Conservation (phyloP, 2,329 filamentous ascomycete genomes). For the Aspergillus fructus region DNA sequence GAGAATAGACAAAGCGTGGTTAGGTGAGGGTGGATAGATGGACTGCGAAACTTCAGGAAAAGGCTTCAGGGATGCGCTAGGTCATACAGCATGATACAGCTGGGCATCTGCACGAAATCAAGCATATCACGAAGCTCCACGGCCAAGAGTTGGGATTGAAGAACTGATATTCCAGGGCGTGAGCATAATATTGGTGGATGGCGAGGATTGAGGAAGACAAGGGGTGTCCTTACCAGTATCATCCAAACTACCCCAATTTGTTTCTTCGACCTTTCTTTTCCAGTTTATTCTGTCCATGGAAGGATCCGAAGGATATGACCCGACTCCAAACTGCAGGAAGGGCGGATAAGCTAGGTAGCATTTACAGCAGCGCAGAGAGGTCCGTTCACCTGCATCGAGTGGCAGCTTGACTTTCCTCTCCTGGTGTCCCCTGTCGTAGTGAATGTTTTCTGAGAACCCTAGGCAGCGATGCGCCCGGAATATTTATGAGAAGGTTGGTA, state of each 20-base stretch:
- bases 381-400: slow-evolving; percentile 17
- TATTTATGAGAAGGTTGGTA: background rate
- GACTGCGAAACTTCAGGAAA: background rate
- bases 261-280: background rate
- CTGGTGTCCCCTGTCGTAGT: background rate
- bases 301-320: slow-evolving; percentile 4
- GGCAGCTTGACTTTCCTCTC: slow-evolving; percentile 3
- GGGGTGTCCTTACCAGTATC: background rate
- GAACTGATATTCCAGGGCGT: background rate
- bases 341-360: slow-evolving; percentile 3
- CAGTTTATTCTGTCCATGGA: background rate
- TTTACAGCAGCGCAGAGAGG: slow-evolving; percentile 16
- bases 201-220: background rate
- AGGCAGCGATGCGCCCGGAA: background rate
- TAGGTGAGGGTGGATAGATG: background rate
- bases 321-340: slow-evolving; percentile 2
- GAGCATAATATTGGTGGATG: background rate
- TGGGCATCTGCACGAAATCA: slow-evolving; percentile 9
- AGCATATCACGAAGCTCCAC: slow-evolving; percentile 5
- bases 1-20: background rate
- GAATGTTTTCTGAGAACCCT: background rate
- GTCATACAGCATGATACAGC: slow-evolving; percentile 17
- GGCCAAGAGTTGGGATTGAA: background rate
- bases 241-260: background rate
- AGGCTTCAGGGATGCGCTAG: slow-evolving; percentile 5